Percentiles rank a stretch among this genome's conserved stretches.
These are phyloP conservation scores for Cantharellus cinnabarinus DNA, from an alignment of 768 basidiomycete genomes.

Conservation along the genomic window DNA sequence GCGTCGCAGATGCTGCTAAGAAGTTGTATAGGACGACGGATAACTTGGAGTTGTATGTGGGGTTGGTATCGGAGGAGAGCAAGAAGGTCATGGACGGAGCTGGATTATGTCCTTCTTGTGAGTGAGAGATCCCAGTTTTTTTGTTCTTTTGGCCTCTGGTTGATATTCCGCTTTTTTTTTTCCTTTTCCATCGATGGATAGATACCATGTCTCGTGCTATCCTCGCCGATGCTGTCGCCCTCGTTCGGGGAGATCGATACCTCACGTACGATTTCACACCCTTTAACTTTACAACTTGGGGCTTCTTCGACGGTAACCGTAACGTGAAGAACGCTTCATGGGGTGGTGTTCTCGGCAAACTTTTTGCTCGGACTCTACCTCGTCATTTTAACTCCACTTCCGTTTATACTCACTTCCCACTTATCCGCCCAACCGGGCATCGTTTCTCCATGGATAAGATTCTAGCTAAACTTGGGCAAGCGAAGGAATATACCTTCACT, in stretches of 20 bases:
- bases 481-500: constrained; percentile 33
- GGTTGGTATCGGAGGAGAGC: constrained; percentile 2
- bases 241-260: constrained; percentile 35
- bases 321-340: background rate
- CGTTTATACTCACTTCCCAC: constrained; percentile 50
- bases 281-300: constrained; percentile 60
- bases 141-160: background rate
- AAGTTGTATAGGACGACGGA: constrained; percentile 5
- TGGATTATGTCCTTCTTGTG: background rate
- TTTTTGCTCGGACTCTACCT: background rate
- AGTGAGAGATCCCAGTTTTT: background rate
- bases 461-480: constrained; percentile 33
- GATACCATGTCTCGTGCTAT: constrained; percentile 8
- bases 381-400: background rate
- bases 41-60: constrained; percentile 8
- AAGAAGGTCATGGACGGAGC: background rate
- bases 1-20: constrained; percentile 6
- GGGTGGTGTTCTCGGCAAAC: background rate
- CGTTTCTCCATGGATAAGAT: constrained; percentile 31
- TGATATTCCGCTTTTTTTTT: background rate
- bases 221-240: constrained; percentile 10
- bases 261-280: constrained; percentile 54
- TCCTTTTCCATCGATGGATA: background rate
- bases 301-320: constrained; percentile 26
- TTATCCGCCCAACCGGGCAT: constrained; percentile 43